phyloP scores from a whole-genome alignment of 2,329 filamentous ascomycete species.

The Ascosphaera apis region DNA sequence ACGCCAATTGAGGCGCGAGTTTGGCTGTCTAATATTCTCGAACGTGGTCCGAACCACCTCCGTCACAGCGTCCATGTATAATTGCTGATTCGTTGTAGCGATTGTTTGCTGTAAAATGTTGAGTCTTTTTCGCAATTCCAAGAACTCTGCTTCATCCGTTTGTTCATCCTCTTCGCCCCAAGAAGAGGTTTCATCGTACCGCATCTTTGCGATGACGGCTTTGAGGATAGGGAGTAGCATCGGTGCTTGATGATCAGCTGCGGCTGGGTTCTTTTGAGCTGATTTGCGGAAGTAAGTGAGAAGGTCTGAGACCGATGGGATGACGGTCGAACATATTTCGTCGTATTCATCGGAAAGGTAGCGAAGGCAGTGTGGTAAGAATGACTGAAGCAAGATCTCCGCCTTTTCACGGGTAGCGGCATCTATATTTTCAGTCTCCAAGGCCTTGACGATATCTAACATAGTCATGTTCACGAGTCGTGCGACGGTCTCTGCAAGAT shows the following conservation, averaged over 20 bases:
- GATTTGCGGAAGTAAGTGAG: constrained; percentile 75
- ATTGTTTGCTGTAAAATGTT: constrained; percentile 84
- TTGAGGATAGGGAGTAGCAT: constrained; percentile 78
- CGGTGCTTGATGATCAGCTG: constrained; percentile 52
- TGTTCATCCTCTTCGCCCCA: constrained; percentile 92
- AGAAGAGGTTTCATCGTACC: constrained; percentile 79
- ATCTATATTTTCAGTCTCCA: constrained; percentile 43
- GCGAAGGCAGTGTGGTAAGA: constrained; percentile 66
- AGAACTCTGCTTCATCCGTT: constrained; percentile 92
- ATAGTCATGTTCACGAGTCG: constrained; percentile 85
- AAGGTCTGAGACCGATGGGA: constrained; percentile 77
- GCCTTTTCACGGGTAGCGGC: constrained; percentile 48
- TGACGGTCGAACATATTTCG: constrained; percentile 89
- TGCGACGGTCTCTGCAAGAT: constrained; percentile 82
- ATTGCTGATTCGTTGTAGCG: constrained; percentile 62
- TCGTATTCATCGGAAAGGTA: constrained; percentile 98
- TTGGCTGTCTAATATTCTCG: constrained; percentile 50
- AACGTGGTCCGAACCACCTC: constrained; percentile 77
- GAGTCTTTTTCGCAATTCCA: constrained; percentile 73
- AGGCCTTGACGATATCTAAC: constrained; percentile 62
- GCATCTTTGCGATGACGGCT: constrained; percentile 86
- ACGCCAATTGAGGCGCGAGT: constrained; percentile 66
- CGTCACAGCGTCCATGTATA: constrained; percentile 76
- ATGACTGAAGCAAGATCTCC: constrained; percentile 58
- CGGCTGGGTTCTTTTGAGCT: constrained; percentile 33